phyloP scores from a whole-genome alignment of 2,329 filamentous ascomycete species.

The Taxawa tesnikishii region DNA sequence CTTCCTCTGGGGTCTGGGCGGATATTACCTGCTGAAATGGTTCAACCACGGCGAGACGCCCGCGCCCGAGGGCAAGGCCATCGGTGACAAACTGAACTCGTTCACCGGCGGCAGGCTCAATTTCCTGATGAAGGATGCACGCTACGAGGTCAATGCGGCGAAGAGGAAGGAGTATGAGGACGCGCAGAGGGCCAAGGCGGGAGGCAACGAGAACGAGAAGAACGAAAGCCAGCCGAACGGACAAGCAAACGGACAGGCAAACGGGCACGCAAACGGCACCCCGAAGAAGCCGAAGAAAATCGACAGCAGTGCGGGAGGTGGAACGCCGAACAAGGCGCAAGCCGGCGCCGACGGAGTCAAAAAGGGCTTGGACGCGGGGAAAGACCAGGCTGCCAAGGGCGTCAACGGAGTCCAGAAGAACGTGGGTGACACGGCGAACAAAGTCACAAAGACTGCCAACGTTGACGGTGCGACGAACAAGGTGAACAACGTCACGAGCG shows the following conservation, averaged over 20 bases:
- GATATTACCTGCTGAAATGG: conserved; percentile 40
- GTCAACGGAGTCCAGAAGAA: conserved; percentile 7
- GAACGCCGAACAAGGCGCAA: neutral
- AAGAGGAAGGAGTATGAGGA: no score
- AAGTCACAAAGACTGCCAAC: conserved; percentile 6
- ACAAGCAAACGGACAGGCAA: neutral
- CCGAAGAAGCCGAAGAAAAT: no score
- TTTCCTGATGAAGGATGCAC: conserved; percentile 20
- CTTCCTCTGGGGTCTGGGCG: conserved; percentile 55
- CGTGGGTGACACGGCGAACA: conserved; percentile 7
- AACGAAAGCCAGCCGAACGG: conserved; percentile 4
- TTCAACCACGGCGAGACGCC: conserved; percentile 17
- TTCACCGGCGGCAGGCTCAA: conserved; percentile 25
- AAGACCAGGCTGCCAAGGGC: conserved; percentile 1
- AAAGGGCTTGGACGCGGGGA: conserved; percentile 8
- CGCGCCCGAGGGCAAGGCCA: conserved; percentile 18
- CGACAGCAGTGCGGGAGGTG: no score
- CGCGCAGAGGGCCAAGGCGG: conserved; percentile 1
- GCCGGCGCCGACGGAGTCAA: conserved; percentile 6
- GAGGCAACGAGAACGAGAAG: conserved; percentile 1
- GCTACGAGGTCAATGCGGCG: no score
- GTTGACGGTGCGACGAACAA: conserved; percentile 7
- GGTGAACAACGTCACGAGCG: no score
- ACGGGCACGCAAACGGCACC: conserved; percentile 7
- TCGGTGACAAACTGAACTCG: conserved; percentile 29